Evolutionary conservation across 2,329 filamentous ascomycete species (phyloP), one percentile per base, ranked within the genome.

Genomic region (Beauveria australis): DNA sequence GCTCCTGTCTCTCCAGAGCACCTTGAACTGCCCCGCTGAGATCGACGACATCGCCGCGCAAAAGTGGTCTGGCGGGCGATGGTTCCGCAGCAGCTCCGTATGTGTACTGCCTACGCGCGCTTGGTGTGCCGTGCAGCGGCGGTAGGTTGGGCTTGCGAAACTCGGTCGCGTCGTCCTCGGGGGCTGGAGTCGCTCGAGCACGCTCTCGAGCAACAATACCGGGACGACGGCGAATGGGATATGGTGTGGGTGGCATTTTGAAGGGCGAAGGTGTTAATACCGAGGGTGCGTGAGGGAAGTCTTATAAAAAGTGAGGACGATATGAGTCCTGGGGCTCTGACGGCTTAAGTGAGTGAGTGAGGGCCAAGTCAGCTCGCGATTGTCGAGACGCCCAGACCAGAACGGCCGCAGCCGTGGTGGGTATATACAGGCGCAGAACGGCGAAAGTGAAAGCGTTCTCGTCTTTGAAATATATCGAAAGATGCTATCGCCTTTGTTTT

Each of bases 21-120:
- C 66, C 65, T 10, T 65, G 67, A 37, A 74, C 69, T 8, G 71
- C 73, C 51, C 63, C 67, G 56, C 66, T 66, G 19, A 74, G 61
- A 30, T 66, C 70, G 59, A 63, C 62, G 57, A 52, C 61, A 53
- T 62, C 67, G 63, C 41, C 63, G 4, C 61, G 51, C n/a, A 48
- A 59, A 26, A 61, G 43, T 5, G 66, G 64, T 10, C 66, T 62
- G 40, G 63, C 57, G 22, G 69, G 68, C 19, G 65, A 64, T 2
- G 74, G 74, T 54, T 76, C 74, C 33, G 64, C 68, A n/a, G 61
- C 71, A 40, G 74, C 71, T 40, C 74, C 74, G 64, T 76, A 76
- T 1, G 72, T 69, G 60, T 75, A 75, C 62, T 75, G 73, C 44
- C 73, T 67, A 33, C 73, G 67, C 12, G 72, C 68, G 49, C 72